A percentile compares a stretch with the other conserved stretches of the same genome.
Evolutionary conservation across 2,329 filamentous ascomycete species (phyloP).

Genomic region (Mollisiaceae sp.): DNA sequence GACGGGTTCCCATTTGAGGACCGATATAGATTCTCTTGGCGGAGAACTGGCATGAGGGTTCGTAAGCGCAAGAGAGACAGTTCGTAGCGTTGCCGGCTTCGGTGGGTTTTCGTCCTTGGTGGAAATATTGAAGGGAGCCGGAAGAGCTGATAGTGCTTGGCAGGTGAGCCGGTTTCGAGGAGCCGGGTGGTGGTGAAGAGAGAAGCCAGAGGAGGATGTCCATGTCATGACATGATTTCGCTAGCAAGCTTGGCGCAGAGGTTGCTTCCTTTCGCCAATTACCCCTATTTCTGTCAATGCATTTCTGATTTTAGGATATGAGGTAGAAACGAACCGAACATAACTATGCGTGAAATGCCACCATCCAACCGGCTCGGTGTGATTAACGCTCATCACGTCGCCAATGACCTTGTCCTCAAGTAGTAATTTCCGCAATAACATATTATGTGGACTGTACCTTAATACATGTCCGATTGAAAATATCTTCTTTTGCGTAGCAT

Average conservation of each 20-base stretch:
- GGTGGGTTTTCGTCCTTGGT: slow-evolving; percentile 73
- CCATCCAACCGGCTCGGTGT: slow-evolving; percentile 93
- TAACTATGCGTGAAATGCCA: slow-evolving; percentile 94
- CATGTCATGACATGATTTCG: slow-evolving; percentile 95
- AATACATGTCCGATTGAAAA: slow-evolving; percentile 95
- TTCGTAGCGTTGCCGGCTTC: slow-evolving; percentile 80
- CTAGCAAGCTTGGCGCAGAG: slow-evolving; percentile 80
- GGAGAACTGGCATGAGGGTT: slow-evolving; percentile 80
- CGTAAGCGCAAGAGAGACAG: slow-evolving; percentile 78
- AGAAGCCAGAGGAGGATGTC: slow-evolving; percentile 94
- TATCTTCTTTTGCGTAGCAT: slow-evolving; percentile 51
- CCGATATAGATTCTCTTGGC: slow-evolving; percentile 71
- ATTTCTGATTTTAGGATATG: neutral
- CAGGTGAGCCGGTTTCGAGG: slow-evolving; percentile 63
- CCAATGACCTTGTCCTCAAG: slow-evolving; percentile 78
- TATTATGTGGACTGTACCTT: slow-evolving; percentile 90
- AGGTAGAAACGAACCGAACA: slow-evolving; percentile 60
- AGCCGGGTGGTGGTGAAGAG: slow-evolving; percentile 59
- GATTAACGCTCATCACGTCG: slow-evolving; percentile 82
- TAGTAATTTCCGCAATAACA: slow-evolving; percentile 77
- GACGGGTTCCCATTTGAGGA: slow-evolving; percentile 59
- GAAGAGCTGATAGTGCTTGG: slow-evolving; percentile 75
- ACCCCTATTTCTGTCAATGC: slow-evolving; percentile 55
- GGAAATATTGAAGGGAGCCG: slow-evolving; percentile 80
- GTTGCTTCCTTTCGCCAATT: slow-evolving; percentile 86